Conservation (phyloP, 768 basidiomycete genomes). For the Mycena amicta region DNA sequence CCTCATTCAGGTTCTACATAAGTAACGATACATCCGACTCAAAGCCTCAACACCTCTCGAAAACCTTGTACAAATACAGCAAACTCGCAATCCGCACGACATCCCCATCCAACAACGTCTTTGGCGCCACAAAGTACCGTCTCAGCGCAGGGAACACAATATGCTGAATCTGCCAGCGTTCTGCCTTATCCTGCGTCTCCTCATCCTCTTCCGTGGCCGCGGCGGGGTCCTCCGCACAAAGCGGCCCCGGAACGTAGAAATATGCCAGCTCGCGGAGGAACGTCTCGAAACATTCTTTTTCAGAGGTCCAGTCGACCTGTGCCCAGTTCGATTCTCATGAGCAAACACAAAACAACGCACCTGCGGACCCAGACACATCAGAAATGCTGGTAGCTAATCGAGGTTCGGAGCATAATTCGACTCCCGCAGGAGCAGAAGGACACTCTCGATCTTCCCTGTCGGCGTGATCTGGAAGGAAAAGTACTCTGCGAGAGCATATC, state of each 20-base stretch:
- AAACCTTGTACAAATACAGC: conserved; percentile 91
- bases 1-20: too few relatives aligned
- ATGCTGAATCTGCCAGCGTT: conserved; percentile 88
- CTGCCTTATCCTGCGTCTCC: conserved; percentile 54
- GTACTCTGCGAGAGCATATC: conserved; percentile 93
- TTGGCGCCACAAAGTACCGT: conserved; percentile 70
- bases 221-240: conserved; percentile 31
- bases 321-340: too few relatives aligned
- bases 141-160: conserved; percentile 86
- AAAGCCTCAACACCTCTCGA: conserved; percentile 89
- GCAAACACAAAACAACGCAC: too few relatives aligned
- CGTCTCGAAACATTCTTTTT: conserved; percentile 81
- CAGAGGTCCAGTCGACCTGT: conserved; percentile 90
- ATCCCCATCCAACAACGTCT: conserved; percentile 66
- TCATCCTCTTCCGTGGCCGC: conserved; percentile 32
- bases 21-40: too few relatives aligned
- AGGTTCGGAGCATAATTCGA: conserved; percentile 94
- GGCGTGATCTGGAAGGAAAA: conserved; percentile 77
- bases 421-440: conserved; percentile 83
- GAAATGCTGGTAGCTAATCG: conserved; percentile 84
- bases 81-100: conserved; percentile 90
- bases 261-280: conserved; percentile 89
- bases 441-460: conserved; percentile 66
- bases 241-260: conserved; percentile 80
- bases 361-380: conserved; percentile 93